Conservation (phyloP, 495 filamentous ascomycete species). For the Tuber aestivum region DNA sequence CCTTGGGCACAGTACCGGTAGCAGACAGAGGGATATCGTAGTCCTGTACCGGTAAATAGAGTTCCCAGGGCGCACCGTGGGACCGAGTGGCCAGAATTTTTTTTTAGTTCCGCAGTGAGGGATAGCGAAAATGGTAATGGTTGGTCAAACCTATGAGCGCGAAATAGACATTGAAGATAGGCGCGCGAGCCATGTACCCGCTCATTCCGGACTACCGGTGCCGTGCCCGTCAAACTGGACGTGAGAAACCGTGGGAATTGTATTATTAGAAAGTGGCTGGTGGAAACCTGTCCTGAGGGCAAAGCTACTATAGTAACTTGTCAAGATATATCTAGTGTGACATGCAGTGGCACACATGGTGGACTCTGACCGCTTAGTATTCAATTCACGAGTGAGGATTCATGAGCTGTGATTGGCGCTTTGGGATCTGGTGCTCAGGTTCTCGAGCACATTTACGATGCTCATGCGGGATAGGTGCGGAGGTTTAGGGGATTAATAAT, state of each 20-base stretch:
- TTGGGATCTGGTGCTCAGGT: background rate
- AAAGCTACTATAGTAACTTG: background rate
- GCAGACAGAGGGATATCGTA: background rate
- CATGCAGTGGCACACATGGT: background rate
- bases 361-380: background rate
- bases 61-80: background rate
- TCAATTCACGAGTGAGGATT: background rate
- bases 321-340: background rate
- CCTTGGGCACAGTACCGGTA: background rate
- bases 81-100: background rate
- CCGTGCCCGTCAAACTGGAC: background rate
- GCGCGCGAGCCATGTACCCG: background rate
- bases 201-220: background rate
- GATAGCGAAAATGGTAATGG: background rate
- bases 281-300: background rate
- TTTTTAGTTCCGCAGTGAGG: background rate
- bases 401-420: background rate
- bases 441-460: background rate
- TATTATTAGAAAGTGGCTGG: background rate
- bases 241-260: background rate
- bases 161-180: background rate
- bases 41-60: background rate
- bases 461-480: too few relatives aligned
- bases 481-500: background rate
- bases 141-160: background rate